Evolutionary conservation across 1,284 basidiomycete species (phyloP).

Genomic region (Ustilago cynodontis): DNA sequence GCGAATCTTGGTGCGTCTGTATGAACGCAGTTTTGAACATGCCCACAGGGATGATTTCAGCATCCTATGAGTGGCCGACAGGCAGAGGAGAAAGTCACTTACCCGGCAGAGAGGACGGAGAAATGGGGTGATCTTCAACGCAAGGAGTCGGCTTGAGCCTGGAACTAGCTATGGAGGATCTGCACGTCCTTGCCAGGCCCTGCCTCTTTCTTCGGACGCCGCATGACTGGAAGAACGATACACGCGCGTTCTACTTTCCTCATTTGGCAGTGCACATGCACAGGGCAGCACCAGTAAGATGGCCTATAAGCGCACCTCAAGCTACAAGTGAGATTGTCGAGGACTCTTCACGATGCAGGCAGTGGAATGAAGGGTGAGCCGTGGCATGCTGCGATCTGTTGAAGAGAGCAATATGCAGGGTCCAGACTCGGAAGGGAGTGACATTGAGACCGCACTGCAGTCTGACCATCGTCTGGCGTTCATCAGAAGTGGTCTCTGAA

Average conservation of each 20-base stretch:
- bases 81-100: neutral
- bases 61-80: no score
- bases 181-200: conserved; percentile 8
- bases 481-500: neutral
- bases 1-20: neutral
- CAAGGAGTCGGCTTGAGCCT: conserved; percentile 22
- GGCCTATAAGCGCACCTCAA: neutral
- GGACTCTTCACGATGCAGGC: conserved; percentile 20
- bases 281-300: neutral
- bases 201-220: neutral
- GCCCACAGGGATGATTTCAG: neutral
- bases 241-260: neutral
- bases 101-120: neutral
- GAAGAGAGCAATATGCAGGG: conserved; percentile 16
- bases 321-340: neutral
- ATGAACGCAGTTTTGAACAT: neutral
- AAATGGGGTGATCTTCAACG: conserved; percentile 30
- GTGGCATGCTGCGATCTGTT: neutral
- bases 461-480: neutral
- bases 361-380: conserved; percentile 11
- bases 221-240: neutral
- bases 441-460: neutral
- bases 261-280: conserved; percentile 1
- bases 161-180: conserved; percentile 10
- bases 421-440: conserved; percentile 10